Evolutionary conservation across 352 stramenopile species (phyloP), one percentile per base, ranked within the genome.

Genomic region (Phytophthora sp.): DNA sequence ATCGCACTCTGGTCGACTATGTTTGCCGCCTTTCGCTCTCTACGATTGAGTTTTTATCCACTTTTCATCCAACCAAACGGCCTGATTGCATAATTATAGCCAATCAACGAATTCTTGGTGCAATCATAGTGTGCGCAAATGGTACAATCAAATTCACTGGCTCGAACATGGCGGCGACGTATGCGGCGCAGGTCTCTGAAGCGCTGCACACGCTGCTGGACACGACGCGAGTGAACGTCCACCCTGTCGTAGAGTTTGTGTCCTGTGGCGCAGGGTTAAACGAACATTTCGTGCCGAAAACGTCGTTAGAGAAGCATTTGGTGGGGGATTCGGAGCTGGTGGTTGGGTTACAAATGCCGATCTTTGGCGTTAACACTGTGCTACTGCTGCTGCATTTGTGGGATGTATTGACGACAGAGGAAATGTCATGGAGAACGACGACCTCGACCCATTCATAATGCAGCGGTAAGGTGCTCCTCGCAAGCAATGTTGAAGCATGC

Each of bases 201-300:
- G 63, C 55, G 35, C 67, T 88, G 18, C 35, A 72, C 35, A 57
- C 57, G 50, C 72, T 88, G 24, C 52, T 82, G 21, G 61, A 73
- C 18, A 55, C 64, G 20, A 88, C 76, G 47, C 36, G 63, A n/a
- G 45, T 84, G 21, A 47, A 50, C 3, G n/a, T 83, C 4, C 30
- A 71, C 5, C 78, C 76, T 24, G 62, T 58, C 2, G 71, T 57
- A 8, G 63, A 54, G 4, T 70, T 86, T n/a, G 74, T 84, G 35
- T 63, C 65, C 3, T 89, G 78, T 57, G 58, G 52, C 0, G 53
- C 42, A 16, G 23, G 39, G 4, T 41, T 46, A 15, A 4, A 69
- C 41, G 65, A 73, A 29, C 80, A 89, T 39, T 86, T 80, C 21
- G 71, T 88, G 23, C 74, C 63, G 20, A 55, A 61, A 42, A 16